Percentiles rank a stretch among this genome's conserved stretches.
Evolutionary conservation across 805 yeast genomes (phyloP).

Genomic region (Saturnispora silvae): DNA sequence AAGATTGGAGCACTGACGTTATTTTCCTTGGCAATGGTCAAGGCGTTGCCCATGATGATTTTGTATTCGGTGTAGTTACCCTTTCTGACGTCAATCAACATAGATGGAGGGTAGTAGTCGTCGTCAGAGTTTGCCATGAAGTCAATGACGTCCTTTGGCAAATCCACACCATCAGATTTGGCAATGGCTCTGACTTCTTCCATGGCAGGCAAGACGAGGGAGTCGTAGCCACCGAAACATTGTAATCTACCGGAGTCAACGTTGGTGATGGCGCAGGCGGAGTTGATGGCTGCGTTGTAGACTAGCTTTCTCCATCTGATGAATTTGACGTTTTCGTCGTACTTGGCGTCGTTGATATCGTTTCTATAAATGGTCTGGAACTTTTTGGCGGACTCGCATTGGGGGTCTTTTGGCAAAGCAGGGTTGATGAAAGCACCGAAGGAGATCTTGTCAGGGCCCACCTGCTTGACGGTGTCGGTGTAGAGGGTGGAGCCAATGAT

Average conservation of each 20-base stretch:
- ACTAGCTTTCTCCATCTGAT: conserved; percentile 38
- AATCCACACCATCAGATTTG: conserved; percentile 33
- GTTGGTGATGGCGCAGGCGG: conserved; percentile 33
- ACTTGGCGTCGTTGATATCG: conserved; percentile 21
- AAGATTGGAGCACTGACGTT: conserved; percentile 25
- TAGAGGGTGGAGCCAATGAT: conserved; percentile 27
- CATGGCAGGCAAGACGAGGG: conserved; percentile 32
- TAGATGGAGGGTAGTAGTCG: conserved; percentile 32
- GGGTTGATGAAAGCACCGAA: conserved; percentile 30
- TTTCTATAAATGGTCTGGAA: conserved; percentile 28
- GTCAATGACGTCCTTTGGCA: conserved; percentile 27
- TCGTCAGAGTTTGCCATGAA: conserved; percentile 32
- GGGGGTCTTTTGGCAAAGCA: conserved; percentile 17
- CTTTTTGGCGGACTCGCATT: conserved; percentile 22
- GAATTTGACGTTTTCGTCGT: conserved; percentile 29
- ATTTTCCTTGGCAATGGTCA: conserved; percentile 22
- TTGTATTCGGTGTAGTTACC: conserved; percentile 34
- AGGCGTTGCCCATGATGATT: conserved; percentile 34
- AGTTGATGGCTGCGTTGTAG: conserved; percentile 38
- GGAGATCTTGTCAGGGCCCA: conserved; percentile 24
- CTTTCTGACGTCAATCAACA: conserved; percentile 36
- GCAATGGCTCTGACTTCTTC: conserved; percentile 35
- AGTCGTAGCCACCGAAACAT: conserved; percentile 21
- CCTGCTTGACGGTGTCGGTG: conserved; percentile 26
- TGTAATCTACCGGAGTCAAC: conserved; percentile 31